Conservation (phyloP, 208 protist species). For the Kentomonas sorsogonicus region DNA sequence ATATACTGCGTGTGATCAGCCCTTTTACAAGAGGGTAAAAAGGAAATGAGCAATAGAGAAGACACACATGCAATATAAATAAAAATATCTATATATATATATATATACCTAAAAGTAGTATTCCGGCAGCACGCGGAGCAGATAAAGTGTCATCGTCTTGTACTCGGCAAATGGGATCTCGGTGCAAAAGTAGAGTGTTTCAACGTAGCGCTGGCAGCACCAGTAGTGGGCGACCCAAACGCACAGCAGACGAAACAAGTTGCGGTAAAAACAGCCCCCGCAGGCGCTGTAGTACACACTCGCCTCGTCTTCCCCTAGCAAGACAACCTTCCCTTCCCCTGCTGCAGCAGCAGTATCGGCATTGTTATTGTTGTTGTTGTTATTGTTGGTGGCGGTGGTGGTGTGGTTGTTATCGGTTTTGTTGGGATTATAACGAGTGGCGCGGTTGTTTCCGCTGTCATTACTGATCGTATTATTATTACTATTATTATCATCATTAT, state of each 20-base stretch:
- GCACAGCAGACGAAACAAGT: constrained; percentile 80
- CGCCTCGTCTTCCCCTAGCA: constrained; percentile 13
- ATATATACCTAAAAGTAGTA: constrained; percentile 41
- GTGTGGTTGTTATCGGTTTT: no score
- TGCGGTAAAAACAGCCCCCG: constrained; percentile 75
- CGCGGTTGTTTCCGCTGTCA: no score
- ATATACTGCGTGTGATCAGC: no score
- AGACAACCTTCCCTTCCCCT: background rate
- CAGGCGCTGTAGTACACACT: constrained; percentile 46
- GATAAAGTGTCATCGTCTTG: constrained; percentile 52
- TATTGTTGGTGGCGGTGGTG: constrained; percentile 12
- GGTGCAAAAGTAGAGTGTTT: constrained; percentile 78
- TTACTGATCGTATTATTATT: no score
- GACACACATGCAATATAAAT: no score
- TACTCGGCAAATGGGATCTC: constrained; percentile 75
- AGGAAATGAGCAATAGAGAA: no score
- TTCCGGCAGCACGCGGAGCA: constrained; percentile 63
- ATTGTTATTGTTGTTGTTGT: constrained; percentile 1
- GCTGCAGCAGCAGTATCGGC: background rate
- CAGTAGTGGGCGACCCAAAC: constrained; percentile 81
- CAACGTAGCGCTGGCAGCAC: constrained; percentile 68
- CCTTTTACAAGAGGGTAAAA: no score
- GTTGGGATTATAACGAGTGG: no score
- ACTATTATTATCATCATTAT: no score
- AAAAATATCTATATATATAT: no score